These are phyloP conservation scores for Alternaria solani DNA, from an alignment of 2,329 filamentous ascomycete species.

Conservation along the genomic window DNA sequence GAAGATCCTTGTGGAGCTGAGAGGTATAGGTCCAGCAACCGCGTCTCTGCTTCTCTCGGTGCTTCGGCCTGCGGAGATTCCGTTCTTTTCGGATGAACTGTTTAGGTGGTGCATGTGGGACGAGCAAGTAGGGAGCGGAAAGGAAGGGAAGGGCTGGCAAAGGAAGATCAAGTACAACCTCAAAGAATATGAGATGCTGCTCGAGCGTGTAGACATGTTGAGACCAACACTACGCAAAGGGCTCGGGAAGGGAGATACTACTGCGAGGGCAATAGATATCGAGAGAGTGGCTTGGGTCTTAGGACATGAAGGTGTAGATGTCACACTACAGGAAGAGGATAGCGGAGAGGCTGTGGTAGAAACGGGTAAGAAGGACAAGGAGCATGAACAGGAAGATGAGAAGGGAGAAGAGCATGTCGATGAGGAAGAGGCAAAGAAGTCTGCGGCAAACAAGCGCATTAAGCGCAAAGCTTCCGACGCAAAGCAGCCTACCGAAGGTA, in stretches of 20 bases:
- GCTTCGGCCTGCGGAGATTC: constrained; percentile 64
- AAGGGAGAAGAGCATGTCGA: neutral
- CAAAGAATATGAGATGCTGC: constrained; percentile 72
- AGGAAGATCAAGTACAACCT: constrained; percentile 71
- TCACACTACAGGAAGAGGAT: constrained; percentile 4
- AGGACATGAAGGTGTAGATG: constrained; percentile 11
- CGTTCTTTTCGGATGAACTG: constrained; percentile 84
- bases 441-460: constrained; percentile 22
- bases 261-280: constrained; percentile 25
- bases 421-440: constrained; percentile 1
- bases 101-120: constrained; percentile 74
- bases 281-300: constrained; percentile 18
- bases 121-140: constrained; percentile 37
- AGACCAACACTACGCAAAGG: constrained; percentile 28
- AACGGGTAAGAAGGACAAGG: constrained; percentile 2
- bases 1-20: constrained; percentile 66
- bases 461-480: constrained; percentile 35
- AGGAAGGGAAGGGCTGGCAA: constrained; percentile 55
- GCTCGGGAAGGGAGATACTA: constrained; percentile 58
- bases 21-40: constrained; percentile 80
- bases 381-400: neutral
- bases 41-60: constrained; percentile 76
- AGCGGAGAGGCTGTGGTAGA: neutral
- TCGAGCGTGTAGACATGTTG: constrained; percentile 45
- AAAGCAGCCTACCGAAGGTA: constrained; percentile 24